phyloP scores from a whole-genome alignment of 306 rosid species.

The Cucurbita pepo region DNA sequence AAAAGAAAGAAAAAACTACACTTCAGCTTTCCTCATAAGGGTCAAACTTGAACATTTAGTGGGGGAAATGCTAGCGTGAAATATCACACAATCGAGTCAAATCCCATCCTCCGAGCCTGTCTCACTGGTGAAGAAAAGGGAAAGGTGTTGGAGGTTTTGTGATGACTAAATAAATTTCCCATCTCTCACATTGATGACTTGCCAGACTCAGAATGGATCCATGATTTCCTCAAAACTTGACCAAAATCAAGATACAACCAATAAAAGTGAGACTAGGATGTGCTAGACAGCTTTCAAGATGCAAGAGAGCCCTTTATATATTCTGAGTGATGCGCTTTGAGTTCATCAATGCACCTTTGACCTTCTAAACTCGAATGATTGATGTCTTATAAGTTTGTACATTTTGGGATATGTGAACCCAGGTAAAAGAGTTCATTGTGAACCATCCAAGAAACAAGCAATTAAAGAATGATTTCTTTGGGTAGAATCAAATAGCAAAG shows the following conservation, averaged over 20 bases:
- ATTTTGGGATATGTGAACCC: not conserved
- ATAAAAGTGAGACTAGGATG: not conserved
- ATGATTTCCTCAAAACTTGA: not conserved
- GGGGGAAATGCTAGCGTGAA: not conserved
- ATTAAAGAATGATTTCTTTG: not conserved
- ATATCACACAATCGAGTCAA: not conserved
- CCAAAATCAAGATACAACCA: not conserved
- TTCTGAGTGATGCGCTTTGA: not conserved
- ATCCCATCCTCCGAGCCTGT: not conserved
- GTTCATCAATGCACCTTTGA: not conserved
- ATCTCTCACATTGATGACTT: not conserved
- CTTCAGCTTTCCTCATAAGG: not conserved
- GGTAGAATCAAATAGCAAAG: not conserved
- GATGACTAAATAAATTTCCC: not conserved
- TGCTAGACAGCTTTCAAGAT: not conserved
- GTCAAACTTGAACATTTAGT: not conserved
- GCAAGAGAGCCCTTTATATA: not conserved
- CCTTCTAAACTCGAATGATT: not conserved
- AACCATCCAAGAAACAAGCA: not conserved
- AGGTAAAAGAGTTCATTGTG: not conserved
- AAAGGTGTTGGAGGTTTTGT: not conserved
- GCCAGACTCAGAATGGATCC: not conserved
- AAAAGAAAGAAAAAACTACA: not conserved
- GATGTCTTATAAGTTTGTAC: not conserved
- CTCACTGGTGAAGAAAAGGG: not conserved